Evolutionary conservation across 257 asterid species (phyloP).

Genomic region (Rehmannia glutinosa): DNA sequence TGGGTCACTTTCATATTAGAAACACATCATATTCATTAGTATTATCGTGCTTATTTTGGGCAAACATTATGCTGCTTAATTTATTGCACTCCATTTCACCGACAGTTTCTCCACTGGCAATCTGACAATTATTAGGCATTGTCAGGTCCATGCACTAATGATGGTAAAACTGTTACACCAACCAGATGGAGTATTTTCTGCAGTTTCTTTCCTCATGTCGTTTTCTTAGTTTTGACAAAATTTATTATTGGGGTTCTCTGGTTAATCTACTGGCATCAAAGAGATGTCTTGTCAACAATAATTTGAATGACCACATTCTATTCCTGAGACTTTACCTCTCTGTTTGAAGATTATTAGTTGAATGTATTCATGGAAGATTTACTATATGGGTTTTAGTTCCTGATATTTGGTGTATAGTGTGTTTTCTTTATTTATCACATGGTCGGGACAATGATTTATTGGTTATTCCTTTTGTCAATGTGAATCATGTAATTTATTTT

Average conservation of each 20-base stretch:
- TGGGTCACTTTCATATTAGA: neutral
- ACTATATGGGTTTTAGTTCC: neutral
- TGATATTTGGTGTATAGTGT: neutral
- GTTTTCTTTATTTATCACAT: neutral
- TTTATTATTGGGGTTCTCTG: neutral
- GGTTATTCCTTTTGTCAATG: neutral
- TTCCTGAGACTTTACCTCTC: neutral
- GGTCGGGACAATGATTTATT: neutral
- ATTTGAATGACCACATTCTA: neutral
- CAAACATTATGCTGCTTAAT: conserved; percentile 1
- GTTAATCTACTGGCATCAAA: conserved; percentile 2
- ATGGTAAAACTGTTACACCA: conserved; percentile 22
- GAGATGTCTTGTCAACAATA: neutral
- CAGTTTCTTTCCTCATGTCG: conserved; percentile 2
- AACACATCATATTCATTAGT: neutral
- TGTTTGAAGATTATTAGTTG: neutral
- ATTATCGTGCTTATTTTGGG: too few species aligned
- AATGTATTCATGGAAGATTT: neutral
- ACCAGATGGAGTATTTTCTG: neutral
- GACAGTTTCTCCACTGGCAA: conserved; percentile 8
- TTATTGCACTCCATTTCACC: conserved; percentile 8
- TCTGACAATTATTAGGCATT: conserved; percentile 14
- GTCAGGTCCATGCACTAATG: neutral
- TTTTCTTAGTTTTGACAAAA: neutral
- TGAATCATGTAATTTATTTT: too few species aligned